Base-by-base conservation (phyloP, 352 stramenopile genomes). In the Phytopythium litorale region DNA sequence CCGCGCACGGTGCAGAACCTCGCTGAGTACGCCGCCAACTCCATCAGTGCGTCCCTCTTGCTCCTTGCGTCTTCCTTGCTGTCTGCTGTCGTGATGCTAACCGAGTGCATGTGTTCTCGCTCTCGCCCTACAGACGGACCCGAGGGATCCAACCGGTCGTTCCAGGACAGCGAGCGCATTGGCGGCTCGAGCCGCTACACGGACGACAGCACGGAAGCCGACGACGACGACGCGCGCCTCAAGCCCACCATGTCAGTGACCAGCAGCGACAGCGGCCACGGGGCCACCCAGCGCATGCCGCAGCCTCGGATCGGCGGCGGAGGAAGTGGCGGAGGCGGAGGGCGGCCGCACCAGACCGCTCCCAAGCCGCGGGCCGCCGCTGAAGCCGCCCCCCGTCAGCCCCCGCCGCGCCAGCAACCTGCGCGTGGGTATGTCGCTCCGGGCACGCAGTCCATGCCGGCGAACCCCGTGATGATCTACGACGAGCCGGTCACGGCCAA, bases 1-100 rank as follows among this genome's bases (percentile, higher is more conserved):
- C 76, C 78, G 5, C 65, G 81, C 50, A 74, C 65, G 28, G 65
- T 71, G 42, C 62, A 70, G 63, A 86, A 79, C 63, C 66, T 70
- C 25, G 73, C 68, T 40, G 66, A 80, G 49, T 77, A 81, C 33
- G 72, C 72, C 25, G 70, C 72, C 30, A 55, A 66, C 21, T 76
- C 69, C 13, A 70, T 77, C 43, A 72, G 65, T 71, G 55, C 35
- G 61, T 62, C 8, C 50, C 25, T 25, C 19, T 8, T 28, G 60
- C n/a, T 65, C 37, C 15, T 28, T n/a, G 4, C 56, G 46, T 23
- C 64, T 30, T 32, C 37, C 7, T 50, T 45, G 30, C 21, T 23
- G 19, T 53, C 19, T 33, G 21, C 37, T 54, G 15, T 53, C 46
- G 37, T 46, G 7, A 49, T 54, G 32, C 48, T 67, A 11, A 65